Conservation (phyloP, 2,329 filamentous ascomycete species). For the Beauveria sp. region DNA sequence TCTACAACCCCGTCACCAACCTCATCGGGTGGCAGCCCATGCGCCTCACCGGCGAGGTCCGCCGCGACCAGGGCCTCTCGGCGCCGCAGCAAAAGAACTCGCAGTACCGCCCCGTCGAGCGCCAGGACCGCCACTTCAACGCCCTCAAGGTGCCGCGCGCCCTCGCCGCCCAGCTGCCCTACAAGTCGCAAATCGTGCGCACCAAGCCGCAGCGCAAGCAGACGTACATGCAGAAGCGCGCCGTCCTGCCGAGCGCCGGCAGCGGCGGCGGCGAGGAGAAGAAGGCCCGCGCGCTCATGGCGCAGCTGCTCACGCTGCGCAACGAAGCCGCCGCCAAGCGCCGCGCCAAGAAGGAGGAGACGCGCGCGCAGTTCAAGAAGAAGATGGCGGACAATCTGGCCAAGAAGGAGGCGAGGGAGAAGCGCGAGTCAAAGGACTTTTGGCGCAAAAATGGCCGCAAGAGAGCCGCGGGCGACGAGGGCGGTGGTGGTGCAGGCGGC, state of each 20-base stretch:
- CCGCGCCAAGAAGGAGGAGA: constrained; percentile 78
- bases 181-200: constrained; percentile 80
- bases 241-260: constrained; percentile 60
- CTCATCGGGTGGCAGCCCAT: constrained; percentile 88
- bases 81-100: constrained; percentile 80
- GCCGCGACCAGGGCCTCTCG: constrained; percentile 63
- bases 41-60: constrained; percentile 89
- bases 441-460: constrained; percentile 86
- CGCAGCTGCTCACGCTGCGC: constrained; percentile 82
- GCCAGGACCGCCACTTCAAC: constrained; percentile 68
- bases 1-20: constrained; percentile 95
- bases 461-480: constrained; percentile 38
- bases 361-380: constrained; percentile 69
- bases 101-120: constrained; percentile 66
- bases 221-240: constrained; percentile 93
- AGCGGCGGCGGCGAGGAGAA: constrained; percentile 78
- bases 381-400: constrained; percentile 76
- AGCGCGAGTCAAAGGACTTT: constrained; percentile 84
- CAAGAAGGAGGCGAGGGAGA: constrained; percentile 80
- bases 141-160: constrained; percentile 68
- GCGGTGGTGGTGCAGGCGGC: constrained; percentile 28
- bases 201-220: constrained; percentile 72
- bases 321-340: constrained; percentile 88
- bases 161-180: constrained; percentile 78
- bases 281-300: constrained; percentile 79